phyloP scores from a whole-genome alignment of 352 stramenopile genomes.

The Phytophthora capsici region DNA sequence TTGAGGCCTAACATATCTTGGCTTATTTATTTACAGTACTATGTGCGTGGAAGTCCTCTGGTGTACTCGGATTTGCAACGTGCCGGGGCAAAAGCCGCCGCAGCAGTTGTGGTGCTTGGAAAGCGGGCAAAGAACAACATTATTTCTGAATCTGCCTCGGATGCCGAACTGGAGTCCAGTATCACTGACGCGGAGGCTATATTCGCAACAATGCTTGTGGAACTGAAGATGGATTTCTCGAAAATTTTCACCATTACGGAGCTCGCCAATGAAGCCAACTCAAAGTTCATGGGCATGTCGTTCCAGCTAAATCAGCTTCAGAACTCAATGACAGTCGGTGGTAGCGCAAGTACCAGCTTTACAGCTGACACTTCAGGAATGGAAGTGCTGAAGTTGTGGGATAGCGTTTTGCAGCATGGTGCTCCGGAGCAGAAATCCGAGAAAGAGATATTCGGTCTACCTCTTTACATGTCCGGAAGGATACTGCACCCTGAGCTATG shows the following conservation, averaged over 20 bases:
- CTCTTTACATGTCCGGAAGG: constrained; percentile 85
- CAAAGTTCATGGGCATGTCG: constrained; percentile 86
- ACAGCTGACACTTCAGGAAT: constrained; percentile 24
- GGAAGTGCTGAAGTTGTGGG: constrained; percentile 64
- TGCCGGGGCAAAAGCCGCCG: constrained; percentile 78
- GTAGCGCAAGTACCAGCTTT: constrained; percentile 3
- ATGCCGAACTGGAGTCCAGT: constrained; percentile 68
- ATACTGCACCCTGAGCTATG: constrained; percentile 84
- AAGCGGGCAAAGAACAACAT: constrained; percentile 59
- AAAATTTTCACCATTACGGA: constrained; percentile 89
- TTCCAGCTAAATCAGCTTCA: constrained; percentile 62
- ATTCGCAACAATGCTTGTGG: constrained; percentile 87
- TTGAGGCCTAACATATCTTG: not conserved
- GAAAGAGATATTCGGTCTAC: constrained; percentile 80
- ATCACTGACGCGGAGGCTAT: constrained; percentile 85
- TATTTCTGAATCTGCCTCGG: constrained; percentile 33
- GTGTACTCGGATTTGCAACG: constrained; percentile 83
- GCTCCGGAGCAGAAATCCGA: constrained; percentile 65
- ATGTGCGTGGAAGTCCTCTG: constrained; percentile 77
- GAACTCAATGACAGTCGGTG: not conserved
- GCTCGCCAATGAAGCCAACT: constrained; percentile 83
- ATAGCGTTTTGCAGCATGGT: constrained; percentile 72
- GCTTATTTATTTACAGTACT: constrained; percentile 55
- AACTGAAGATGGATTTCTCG: constrained; percentile 88
- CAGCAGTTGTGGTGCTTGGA: constrained; percentile 81